Percentiles rank a stretch among this genome's conserved stretches.
Conservation (phyloP, 73 alveolate species). For the Paramecium sexaurelia region DNA sequence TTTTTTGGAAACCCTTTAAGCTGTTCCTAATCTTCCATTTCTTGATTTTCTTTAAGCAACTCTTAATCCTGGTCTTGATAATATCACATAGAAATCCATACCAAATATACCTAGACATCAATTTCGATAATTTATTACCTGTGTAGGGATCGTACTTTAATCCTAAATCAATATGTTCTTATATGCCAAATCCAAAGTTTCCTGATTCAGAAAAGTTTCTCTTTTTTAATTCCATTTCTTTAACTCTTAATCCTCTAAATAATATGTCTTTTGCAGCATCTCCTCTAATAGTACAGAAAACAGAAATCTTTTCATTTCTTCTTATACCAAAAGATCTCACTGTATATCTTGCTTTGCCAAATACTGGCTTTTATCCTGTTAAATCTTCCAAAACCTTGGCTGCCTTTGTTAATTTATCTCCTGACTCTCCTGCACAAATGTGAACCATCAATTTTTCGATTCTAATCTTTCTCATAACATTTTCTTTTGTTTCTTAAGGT, state of each 20-base stretch:
- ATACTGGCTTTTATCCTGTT: constrained; percentile 81
- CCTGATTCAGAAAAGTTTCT: constrained; percentile 77
- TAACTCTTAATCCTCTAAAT: constrained; percentile 79
- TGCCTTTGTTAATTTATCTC: constrained; percentile 84
- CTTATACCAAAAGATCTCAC: constrained; percentile 81
- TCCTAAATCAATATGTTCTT: constrained; percentile 86
- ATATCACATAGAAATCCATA: constrained; percentile 84
- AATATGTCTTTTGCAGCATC: constrained; percentile 80
- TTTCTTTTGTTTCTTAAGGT: constrained; percentile 65
- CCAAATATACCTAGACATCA: constrained; percentile 74
- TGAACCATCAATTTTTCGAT: constrained; percentile 78
- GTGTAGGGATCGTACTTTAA: constrained; percentile 82
- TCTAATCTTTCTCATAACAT: constrained; percentile 78
- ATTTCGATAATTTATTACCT: not conserved
- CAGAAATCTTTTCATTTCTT: constrained; percentile 84
- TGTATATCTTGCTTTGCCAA: constrained; percentile 82
- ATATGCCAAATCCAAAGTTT: constrained; percentile 84
- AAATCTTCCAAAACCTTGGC: constrained; percentile 78
- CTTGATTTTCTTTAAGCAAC: constrained; percentile 73
- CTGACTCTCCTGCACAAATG: constrained; percentile 82
- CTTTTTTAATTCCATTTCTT: constrained; percentile 80
- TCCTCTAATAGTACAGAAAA: constrained; percentile 80
- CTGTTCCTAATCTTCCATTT: constrained; percentile 70
- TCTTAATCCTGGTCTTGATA: constrained; percentile 78
- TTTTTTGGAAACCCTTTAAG: constrained; percentile 63